These are phyloP conservation scores for Malus hybrid DNA, from an alignment of 331 rosid genomes.

Conservation along the genomic window DNA sequence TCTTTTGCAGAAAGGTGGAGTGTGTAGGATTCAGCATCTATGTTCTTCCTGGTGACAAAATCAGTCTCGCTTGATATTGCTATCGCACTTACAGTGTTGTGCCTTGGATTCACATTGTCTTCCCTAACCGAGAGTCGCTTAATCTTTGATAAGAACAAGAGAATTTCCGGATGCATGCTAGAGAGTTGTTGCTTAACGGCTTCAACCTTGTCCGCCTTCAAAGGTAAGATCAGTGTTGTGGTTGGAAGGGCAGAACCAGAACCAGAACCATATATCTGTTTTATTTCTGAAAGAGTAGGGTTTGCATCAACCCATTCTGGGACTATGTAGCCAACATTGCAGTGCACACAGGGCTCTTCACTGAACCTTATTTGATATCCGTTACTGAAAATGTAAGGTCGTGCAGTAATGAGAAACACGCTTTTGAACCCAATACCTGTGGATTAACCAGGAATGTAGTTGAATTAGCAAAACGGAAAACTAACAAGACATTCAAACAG, in stretches of 20 bases:
- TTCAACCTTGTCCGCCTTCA: constrained; percentile 56
- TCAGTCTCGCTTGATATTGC: constrained; percentile 51
- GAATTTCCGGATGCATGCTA: constrained; percentile 44
- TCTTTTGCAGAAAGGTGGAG: constrained; percentile 41
- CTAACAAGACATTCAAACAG: no score
- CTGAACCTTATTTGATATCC: constrained; percentile 68
- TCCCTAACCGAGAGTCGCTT: constrained; percentile 56
- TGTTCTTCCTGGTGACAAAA: constrained; percentile 38
- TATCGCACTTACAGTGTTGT: constrained; percentile 32
- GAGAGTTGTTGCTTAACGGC: constrained; percentile 66
- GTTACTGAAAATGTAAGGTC: constrained; percentile 63
- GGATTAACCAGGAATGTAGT: background rate
- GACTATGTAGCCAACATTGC: constrained; percentile 59
- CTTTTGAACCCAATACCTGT: constrained; percentile 89
- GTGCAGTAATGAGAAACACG: constrained; percentile 60
- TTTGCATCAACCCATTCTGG: constrained; percentile 77
- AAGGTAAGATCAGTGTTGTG: constrained; percentile 51
- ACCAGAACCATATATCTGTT: constrained; percentile 35
- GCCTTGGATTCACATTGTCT: constrained; percentile 27
- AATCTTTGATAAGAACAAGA: constrained; percentile 60
- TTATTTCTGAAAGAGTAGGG: constrained; percentile 37
- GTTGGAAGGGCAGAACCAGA: constrained; percentile 34
- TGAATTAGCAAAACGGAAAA: background rate
- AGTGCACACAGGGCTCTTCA: constrained; percentile 61
- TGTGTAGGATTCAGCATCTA: constrained; percentile 62